Evolutionary conservation across 2,329 filamentous ascomycete genomes (phyloP).

Genomic region (Botrytis squamosa): DNA sequence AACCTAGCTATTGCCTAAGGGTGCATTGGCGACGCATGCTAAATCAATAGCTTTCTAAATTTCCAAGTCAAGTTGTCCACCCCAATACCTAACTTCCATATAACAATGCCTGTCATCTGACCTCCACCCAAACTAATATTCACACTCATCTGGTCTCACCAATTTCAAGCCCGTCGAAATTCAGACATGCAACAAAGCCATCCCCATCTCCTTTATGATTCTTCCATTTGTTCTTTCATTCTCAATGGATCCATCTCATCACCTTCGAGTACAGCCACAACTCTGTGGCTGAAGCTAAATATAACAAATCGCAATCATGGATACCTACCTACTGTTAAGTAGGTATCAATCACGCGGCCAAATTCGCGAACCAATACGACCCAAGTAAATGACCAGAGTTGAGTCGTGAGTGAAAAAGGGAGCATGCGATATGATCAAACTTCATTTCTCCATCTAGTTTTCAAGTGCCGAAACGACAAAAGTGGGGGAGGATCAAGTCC

Average conservation of each 20-base stretch:
- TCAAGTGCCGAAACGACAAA: conserved; percentile 1
- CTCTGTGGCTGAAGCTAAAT: conserved; percentile 1
- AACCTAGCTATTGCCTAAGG: not conserved
- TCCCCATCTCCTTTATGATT: not conserved
- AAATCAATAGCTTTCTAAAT: not conserved
- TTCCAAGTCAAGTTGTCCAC: not conserved
- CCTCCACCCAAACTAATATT: not conserved
- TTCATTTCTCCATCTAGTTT: not conserved
- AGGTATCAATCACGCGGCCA: conserved; percentile 8
- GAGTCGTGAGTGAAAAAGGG: not conserved
- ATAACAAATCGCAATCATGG: not conserved
- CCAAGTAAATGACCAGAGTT: not conserved
- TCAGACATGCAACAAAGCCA: conserved; percentile 1
- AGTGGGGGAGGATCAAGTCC: not conserved
- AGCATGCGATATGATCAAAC: conserved; percentile 10
- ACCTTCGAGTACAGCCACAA: not conserved
- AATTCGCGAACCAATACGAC: conserved; percentile 1
- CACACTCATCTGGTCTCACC: not conserved
- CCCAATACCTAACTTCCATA: not conserved
- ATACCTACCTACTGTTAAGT: too few relatives aligned
- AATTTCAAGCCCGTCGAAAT: not conserved
- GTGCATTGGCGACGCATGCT: too few relatives aligned
- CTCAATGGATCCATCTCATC: not conserved
- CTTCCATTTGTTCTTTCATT: not conserved
- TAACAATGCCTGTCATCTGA: not conserved